Conservation (phyloP, 345 rosid genomes). For the Acer negundo region DNA sequence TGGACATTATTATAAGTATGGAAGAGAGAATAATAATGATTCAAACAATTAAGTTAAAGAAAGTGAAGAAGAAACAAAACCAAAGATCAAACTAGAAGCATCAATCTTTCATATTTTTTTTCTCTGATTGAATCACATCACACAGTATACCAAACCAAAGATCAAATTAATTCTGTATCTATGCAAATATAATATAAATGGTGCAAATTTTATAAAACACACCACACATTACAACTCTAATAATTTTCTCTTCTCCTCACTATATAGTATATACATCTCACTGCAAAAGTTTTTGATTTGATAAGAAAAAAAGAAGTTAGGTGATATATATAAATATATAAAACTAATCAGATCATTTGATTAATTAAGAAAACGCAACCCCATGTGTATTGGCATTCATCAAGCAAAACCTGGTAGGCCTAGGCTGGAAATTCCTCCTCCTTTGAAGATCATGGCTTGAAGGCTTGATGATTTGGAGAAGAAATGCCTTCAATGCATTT, state of each 20-base stretch:
- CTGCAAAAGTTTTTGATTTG: neutral
- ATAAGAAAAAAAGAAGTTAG: neutral
- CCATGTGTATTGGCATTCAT: conserved; percentile 25
- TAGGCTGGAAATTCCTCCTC: conserved; percentile 41
- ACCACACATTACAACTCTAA: neutral
- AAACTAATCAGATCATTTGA: neutral
- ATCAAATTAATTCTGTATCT: neutral
- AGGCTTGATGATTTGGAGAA: conserved; percentile 41
- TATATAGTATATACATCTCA: neutral
- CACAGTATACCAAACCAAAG: too few relatives aligned
- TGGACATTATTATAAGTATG: neutral
- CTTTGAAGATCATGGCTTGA: conserved; percentile 27
- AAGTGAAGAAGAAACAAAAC: neutral
- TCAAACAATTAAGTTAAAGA: neutral
- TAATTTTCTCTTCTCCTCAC: neutral
- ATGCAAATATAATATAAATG: neutral
- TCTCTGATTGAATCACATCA: neutral
- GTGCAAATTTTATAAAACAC: neutral
- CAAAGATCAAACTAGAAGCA: conserved; percentile 3
- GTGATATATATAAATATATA: neutral
- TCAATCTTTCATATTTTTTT: neutral
- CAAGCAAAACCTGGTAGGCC: conserved; percentile 38
- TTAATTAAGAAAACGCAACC: conserved; percentile 29
- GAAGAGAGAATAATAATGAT: neutral
- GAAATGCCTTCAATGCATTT: conserved; percentile 27